phyloP scores from a whole-genome alignment of 306 rosid genomes.

The Prunus mongolica region DNA sequence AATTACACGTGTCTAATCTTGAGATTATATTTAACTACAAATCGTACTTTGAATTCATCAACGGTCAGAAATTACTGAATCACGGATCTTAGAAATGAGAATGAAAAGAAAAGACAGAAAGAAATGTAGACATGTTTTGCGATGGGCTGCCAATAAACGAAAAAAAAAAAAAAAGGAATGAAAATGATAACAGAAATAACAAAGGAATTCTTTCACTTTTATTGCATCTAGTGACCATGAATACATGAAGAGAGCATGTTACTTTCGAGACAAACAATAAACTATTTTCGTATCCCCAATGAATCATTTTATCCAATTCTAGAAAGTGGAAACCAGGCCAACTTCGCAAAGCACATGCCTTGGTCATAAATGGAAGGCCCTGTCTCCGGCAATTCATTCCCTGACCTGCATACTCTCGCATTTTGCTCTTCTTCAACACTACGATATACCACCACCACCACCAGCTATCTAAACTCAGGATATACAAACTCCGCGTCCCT shows the following conservation, averaged over 20 bases:
- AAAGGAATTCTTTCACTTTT: background rate
- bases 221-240: constrained; percentile 7
- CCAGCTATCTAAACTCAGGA: constrained; percentile 14
- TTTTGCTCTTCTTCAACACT: constrained; percentile 19
- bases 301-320: constrained; percentile 4
- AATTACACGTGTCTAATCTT: too few relatives aligned
- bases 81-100: too few relatives aligned
- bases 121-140: too few relatives aligned
- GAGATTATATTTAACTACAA: too few relatives aligned
- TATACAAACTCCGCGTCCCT: constrained; percentile 31
- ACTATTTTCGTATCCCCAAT: background rate
- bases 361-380: constrained; percentile 32
- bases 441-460: constrained; percentile 18
- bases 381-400: background rate
- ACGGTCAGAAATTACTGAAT: too few relatives aligned
- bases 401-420: constrained; percentile 9
- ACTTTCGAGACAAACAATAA: constrained; percentile 5
- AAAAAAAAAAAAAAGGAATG: background rate
- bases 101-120: too few relatives aligned
- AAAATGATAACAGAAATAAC: background rate
- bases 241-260: constrained; percentile 2
- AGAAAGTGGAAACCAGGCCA: constrained; percentile 29
- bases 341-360: constrained; percentile 28
- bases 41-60: too few relatives aligned
- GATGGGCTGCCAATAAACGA: background rate